Percentiles rank a stretch among this genome's conserved stretches.
phyloP scores from a whole-genome alignment of 352 stramenopile genomes.

The Plasmopara viticola region DNA sequence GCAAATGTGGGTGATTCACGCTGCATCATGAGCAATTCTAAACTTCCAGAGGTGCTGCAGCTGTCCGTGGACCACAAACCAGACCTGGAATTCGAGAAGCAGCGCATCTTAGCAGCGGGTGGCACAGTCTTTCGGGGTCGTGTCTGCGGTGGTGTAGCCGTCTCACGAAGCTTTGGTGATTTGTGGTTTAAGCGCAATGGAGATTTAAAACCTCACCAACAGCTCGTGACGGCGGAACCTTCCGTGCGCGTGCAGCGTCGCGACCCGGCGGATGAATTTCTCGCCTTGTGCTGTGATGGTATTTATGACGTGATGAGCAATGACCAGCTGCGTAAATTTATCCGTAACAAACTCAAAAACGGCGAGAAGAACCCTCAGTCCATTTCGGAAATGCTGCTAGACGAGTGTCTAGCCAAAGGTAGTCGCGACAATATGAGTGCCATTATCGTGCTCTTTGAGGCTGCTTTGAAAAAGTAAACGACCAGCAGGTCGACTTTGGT shows the following conservation, averaged over 20 bases:
- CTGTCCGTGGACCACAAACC: constrained; percentile 85
- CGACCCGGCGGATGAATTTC: constrained; percentile 84
- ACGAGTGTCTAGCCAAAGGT: constrained; percentile 76
- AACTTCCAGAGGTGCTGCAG: constrained; percentile 63
- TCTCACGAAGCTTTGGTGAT: constrained; percentile 82
- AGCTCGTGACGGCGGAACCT: constrained; percentile 80
- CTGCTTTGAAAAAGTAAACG: constrained; percentile 27
- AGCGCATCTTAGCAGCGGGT: constrained; percentile 76
- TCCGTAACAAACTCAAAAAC: constrained; percentile 67
- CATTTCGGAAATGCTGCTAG: constrained; percentile 70
- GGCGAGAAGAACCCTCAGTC: constrained; percentile 43
- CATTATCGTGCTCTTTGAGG: constrained; percentile 72
- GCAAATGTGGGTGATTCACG: constrained; percentile 83
- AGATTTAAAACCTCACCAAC: constrained; percentile 70
- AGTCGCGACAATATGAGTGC: constrained; percentile 87
- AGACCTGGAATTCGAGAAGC: constrained; percentile 79
- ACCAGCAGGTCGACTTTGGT: constrained; percentile 1
- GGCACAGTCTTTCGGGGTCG: constrained; percentile 80
- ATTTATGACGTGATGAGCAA: constrained; percentile 95
- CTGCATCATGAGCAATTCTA: constrained; percentile 75
- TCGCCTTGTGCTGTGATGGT: constrained; percentile 90
- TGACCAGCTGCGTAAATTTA: constrained; percentile 89
- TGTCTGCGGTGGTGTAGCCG: constrained; percentile 77
- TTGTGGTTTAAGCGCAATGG: constrained; percentile 86
- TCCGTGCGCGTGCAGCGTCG: constrained; percentile 72